A percentile compares a stretch with the other conserved stretches of the same genome.
phyloP scores from a whole-genome alignment of 441 rosid genomes.

The Daphne laureola region DNA sequence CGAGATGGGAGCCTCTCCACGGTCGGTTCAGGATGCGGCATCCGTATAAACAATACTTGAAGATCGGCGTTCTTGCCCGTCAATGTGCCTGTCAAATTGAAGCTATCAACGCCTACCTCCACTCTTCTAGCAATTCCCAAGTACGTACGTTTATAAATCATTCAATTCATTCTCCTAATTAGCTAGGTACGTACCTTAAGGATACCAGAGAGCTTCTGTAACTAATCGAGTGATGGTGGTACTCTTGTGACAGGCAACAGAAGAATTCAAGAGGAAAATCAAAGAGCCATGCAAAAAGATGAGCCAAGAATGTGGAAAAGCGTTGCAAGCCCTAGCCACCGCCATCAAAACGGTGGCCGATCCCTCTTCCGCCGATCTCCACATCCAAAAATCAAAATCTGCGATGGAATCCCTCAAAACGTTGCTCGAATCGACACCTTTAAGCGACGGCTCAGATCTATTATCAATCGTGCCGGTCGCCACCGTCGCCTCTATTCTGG shows the following conservation, averaged over 20 bases:
- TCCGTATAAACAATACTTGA: slow-evolving; percentile 75
- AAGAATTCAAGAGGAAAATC: slow-evolving; percentile 34
- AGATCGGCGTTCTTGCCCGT: slow-evolving; percentile 56
- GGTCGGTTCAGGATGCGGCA: slow-evolving; percentile 56
- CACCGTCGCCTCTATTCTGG: slow-evolving; percentile 50
- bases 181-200: neutral
- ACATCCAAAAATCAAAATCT: slow-evolving; percentile 42
- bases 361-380: slow-evolving; percentile 36
- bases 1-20: slow-evolving; percentile 85
- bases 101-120: slow-evolving; percentile 46
- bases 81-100: slow-evolving; percentile 76
- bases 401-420: slow-evolving; percentile 40
- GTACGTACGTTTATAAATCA: slow-evolving; percentile 20
- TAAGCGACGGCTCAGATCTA: slow-evolving; percentile 28
- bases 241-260: slow-evolving; percentile 36
- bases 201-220: neutral
- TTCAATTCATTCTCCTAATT: neutral
- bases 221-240: too few species aligned
- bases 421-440: slow-evolving; percentile 27
- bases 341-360: slow-evolving; percentile 55
- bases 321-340: slow-evolving; percentile 45
- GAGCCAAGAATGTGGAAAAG: slow-evolving; percentile 51
- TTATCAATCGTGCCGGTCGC: slow-evolving; percentile 46
- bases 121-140: slow-evolving; percentile 29
- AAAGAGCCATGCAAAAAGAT: slow-evolving; percentile 36